Base-by-base conservation (phyloP, 2,329 filamentous ascomycete species). In the Diaporthe ilicicola region DNA sequence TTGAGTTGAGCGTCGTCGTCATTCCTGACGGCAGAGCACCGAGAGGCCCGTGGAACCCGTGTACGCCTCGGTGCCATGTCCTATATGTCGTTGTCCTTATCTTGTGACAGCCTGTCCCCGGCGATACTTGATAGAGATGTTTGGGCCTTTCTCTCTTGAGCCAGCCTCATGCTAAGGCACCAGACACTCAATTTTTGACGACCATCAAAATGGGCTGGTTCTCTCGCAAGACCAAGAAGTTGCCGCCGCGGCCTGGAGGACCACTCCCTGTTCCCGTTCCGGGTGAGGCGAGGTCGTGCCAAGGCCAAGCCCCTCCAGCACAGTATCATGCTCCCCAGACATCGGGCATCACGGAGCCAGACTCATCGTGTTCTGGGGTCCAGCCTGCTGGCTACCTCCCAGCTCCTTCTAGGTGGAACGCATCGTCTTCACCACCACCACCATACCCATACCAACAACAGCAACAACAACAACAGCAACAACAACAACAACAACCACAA, bases 361-460 rank as follows among this genome's bases (percentile, higher is more conserved):
- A 62, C 62, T 53, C 37, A 51, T 46, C 67, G 66, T 69, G 32
- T 55, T 56, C 62, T 29, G 61, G 56, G 6, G 76, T 76, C 70
- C 76, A 77, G 29, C 75, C 77, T 10, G 76, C 76, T 9, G 77
- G 76, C 9, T 75, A 77, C 17, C 75, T 77, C 22, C 75, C 75
- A 39, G 54, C 76, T 46, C 75, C 78, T 27, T 70, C 74, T 2
- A 74, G 75, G 22, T 79, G 77, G 75, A 70, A 72, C 9, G 29
- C 24, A 13, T 65, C 27, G 13, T 48, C 42, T 22, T 55, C 69
- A 29, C 59, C 72, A 17, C 73, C 69, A 19, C 67, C 73, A 3
- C 76, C 77, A 19, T 70, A 73, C 56, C 76, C 75, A 27, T 78
- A 79, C 53, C 77, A 78, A 37, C 73, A 75, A 37, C 74, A 73